Conservation (phyloP, 176 grass and related monocot genomes). For the Tillandsia leiboldiana region DNA sequence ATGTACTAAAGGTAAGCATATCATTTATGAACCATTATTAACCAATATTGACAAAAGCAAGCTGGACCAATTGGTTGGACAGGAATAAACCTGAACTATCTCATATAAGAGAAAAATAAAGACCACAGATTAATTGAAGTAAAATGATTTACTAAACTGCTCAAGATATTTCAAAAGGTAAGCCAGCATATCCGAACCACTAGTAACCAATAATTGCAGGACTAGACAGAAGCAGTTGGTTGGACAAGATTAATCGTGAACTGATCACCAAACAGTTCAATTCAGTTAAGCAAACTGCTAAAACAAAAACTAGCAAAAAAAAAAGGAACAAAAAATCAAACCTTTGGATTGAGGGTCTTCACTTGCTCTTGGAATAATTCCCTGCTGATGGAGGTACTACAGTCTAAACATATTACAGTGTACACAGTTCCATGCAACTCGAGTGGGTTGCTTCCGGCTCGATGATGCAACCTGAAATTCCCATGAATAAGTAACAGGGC, state of each 20-base stretch:
- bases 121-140: not conserved
- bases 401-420: slow-evolving; percentile 69
- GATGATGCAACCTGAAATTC: slow-evolving; percentile 76
- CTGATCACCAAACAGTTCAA: too few species aligned
- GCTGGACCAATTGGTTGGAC: too few species aligned
- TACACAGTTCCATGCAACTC: slow-evolving; percentile 91
- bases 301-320: not conserved
- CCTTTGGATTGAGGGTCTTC: slow-evolving; percentile 89
- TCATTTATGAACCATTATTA: too few species aligned
- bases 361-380: slow-evolving; percentile 76
- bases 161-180: not conserved
- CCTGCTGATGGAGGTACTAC: slow-evolving; percentile 44
- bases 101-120: not conserved
- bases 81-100: too few species aligned
- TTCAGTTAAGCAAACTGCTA: too few species aligned
- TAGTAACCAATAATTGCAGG: too few species aligned
- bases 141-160: not conserved
- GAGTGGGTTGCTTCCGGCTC: slow-evolving; percentile 71
- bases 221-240: too few species aligned
- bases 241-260: too few species aligned
- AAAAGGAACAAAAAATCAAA: slow-evolving; percentile 21
- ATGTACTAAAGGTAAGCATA: too few species aligned
- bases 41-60: too few species aligned
- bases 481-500: slow-evolving; percentile 10
- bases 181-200: not conserved